These are phyloP conservation scores for Prunus armeniaca DNA, from an alignment of 306 rosid genomes.

Conservation along the genomic window DNA sequence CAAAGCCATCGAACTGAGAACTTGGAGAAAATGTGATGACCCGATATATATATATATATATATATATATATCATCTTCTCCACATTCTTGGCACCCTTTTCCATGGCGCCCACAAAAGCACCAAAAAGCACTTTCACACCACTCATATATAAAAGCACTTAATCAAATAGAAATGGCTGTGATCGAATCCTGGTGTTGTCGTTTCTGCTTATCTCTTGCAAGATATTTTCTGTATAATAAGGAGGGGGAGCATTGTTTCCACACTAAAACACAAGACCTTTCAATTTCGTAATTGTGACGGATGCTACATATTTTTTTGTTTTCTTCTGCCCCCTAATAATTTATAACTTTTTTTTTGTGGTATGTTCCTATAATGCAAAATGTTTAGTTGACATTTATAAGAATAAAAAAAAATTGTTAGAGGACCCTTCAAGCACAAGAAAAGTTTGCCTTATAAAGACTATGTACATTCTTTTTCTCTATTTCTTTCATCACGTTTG, in stretches of 20 bases:
- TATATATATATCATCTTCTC: background rate
- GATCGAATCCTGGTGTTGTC: background rate
- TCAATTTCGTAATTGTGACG: background rate
- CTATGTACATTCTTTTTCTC: too few relatives aligned
- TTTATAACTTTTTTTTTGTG: background rate
- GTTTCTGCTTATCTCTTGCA: background rate
- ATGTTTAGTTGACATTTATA: background rate
- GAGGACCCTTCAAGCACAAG: too few relatives aligned
- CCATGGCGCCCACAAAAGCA: background rate
- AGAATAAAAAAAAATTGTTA: background rate
- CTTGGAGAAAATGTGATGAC: too few relatives aligned
- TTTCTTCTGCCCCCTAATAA: too few relatives aligned
- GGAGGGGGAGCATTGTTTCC: background rate
- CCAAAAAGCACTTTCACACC: background rate
- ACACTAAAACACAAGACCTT: background rate
- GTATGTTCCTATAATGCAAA: background rate
- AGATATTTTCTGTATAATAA: background rate
- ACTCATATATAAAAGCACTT: background rate
- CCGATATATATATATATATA: background rate
- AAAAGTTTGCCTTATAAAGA: too few relatives aligned
- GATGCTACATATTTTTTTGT: too few relatives aligned
- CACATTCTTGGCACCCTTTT: background rate
- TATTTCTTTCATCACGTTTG: too few relatives aligned
- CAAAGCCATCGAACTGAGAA: background rate
- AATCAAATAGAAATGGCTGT: background rate